A percentile compares a stretch with the other conserved stretches of the same genome.
phyloP scores from a whole-genome alignment of 2,329 filamentous ascomycete species.

The Cylindrodendrum hubeiense region DNA sequence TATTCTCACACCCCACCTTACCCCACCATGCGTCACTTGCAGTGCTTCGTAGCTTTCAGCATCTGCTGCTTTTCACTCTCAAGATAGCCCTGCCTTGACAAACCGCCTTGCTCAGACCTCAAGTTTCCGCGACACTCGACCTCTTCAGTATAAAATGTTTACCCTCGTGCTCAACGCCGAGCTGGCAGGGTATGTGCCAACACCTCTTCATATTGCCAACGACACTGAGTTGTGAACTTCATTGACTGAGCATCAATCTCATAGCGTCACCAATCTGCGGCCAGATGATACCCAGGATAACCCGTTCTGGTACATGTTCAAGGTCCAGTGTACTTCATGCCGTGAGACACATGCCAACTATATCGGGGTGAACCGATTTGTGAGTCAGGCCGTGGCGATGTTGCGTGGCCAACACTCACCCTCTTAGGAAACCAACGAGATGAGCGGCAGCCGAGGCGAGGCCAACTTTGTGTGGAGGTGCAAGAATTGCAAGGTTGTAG shows the following conservation, averaged over 20 bases:
- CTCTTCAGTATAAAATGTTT: constrained; percentile 66
- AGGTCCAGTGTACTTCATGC: constrained; percentile 98
- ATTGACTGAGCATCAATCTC: constrained; percentile 37
- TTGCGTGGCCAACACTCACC: constrained; percentile 19
- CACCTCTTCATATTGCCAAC: background rate
- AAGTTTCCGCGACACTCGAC: background rate
- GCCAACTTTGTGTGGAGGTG: constrained; percentile 99
- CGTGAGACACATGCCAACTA: constrained; percentile 90
- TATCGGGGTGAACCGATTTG: constrained; percentile 89
- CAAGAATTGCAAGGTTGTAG: constrained; percentile 90
- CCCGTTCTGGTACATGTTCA: constrained; percentile 98
- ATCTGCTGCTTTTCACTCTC: constrained; percentile 26
- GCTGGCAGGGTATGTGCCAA: constrained; percentile 70
- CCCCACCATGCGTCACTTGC: constrained; percentile 36
- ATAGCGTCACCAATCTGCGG: constrained; percentile 88
- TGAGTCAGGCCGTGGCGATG: constrained; percentile 58
- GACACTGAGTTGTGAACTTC: constrained; percentile 18
- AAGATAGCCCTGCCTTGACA: constrained; percentile 9
- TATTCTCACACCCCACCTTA: constrained; percentile 45
- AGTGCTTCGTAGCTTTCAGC: constrained; percentile 14
- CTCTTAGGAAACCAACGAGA: constrained; percentile 84
- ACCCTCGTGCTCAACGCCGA: constrained; percentile 76
- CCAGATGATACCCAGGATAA: constrained; percentile 84
- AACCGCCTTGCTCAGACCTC: background rate
- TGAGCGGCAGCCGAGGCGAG: constrained; percentile 93